These are phyloP conservation scores for Globisporangium spiculum DNA, from an alignment of 352 stramenopile genomes.

Conservation along the genomic window DNA sequence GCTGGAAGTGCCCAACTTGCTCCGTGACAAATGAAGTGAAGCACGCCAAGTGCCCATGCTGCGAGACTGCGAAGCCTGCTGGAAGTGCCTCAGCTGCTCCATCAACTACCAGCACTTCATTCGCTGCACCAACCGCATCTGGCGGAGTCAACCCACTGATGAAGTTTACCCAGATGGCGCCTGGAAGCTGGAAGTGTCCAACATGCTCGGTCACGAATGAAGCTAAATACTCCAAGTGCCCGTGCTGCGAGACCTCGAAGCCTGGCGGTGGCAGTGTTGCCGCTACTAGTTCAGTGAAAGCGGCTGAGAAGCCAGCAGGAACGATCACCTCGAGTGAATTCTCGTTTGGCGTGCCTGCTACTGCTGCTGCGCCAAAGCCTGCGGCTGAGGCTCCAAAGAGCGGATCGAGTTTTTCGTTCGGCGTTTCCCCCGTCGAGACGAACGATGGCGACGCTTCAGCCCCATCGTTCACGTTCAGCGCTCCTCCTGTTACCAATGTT, in stretches of 20 bases:
- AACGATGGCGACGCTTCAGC: conserved; percentile 24
- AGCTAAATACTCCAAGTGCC: conserved; percentile 56
- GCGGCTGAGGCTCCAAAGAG: conserved; percentile 4
- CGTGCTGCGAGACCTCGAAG: conserved; percentile 72
- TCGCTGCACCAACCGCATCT: conserved; percentile 12
- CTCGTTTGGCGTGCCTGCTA: conserved; percentile 24
- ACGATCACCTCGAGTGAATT: conserved; percentile 24
- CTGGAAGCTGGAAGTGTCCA: conserved; percentile 83
- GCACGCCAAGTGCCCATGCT: conserved; percentile 4
- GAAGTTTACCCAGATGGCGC: conserved; percentile 60
- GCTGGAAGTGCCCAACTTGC: conserved; percentile 3
- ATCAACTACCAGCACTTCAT: not conserved
- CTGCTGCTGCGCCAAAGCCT: conserved; percentile 7
- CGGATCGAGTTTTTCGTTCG: conserved; percentile 32
- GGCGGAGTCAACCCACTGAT: conserved; percentile 20
- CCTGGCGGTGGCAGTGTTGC: conserved; percentile 19
- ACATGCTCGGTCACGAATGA: conserved; percentile 73
- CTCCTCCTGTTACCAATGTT: conserved; percentile 24
- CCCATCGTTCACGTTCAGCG: conserved; percentile 53
- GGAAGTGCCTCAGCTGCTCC: not conserved
- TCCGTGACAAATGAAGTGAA: conserved; percentile 6
- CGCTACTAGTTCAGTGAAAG: conserved; percentile 1
- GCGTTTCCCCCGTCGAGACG: conserved; percentile 9
- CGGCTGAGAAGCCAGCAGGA: conserved; percentile 2
- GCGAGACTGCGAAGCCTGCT: conserved; percentile 7